Evolutionary conservation across 2,329 filamentous ascomycete genomes (phyloP), one percentile per base, ranked within the genome.

Genomic region (Fusarium tuaranense): DNA sequence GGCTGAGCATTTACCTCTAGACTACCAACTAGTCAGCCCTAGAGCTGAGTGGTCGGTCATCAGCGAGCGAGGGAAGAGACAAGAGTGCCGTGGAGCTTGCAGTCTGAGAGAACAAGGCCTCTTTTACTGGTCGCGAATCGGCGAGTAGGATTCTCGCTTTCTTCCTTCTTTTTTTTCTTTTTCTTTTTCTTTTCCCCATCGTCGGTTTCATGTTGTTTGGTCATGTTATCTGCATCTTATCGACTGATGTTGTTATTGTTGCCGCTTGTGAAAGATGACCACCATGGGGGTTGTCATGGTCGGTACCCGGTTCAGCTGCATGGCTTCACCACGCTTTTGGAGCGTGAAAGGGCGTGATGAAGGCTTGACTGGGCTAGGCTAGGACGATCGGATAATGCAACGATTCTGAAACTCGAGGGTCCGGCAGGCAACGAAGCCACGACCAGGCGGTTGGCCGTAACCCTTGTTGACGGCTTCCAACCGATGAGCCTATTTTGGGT

Each of bases 341-440:
- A 25, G 22, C 4, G 22, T 22, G 8, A 53, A 53, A 53, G 27
- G 32, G 20, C 46, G 32, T 30, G 61, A 39, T 46, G 48, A 20
- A 32, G 32, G 53, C 64, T 25, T 51, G 71, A 71, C 39, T 65
- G 12, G n/a, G n/a, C n/a, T n/a, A n/a, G 64, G 55, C 55, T 62
- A 65, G 64, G 38, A 65, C 44, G 65, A 71, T 72, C 34, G 64
- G 39, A 39, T 32, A 68, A 62, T 68, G 64, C 34, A 65, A 65
- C 65, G 22, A 68, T 67, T 63, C 38, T 71, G 60, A 68, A 71
- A 74, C 71, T 63, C 61, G 48, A 39, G 51, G 36, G 36, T 59
- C 27, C 27, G 53, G 61, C 38, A 41, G 58, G 60, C 62, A 32
- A 34, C 13, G 16, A 46, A 63, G 22, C 22, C 34, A 55, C 48